phyloP scores from a whole-genome alignment of 208 protist genomes.

The Trypanosoma vivax region DNA sequence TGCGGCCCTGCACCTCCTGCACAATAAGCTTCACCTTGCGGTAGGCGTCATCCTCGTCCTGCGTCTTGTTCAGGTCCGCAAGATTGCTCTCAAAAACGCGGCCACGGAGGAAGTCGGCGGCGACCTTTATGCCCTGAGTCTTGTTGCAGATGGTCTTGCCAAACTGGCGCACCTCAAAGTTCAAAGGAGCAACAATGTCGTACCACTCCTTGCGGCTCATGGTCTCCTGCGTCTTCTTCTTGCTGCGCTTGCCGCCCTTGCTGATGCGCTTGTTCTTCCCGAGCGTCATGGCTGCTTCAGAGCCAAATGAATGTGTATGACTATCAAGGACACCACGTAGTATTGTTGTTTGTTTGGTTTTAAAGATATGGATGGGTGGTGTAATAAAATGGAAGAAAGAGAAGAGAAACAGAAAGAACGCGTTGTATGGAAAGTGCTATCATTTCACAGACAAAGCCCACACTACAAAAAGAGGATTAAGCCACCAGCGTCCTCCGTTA shows the following conservation, averaged over 20 bases:
- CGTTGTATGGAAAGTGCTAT: too few relatives aligned
- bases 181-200: slow-evolving; percentile 95
- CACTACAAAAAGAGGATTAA: too few relatives aligned
- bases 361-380: background rate
- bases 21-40: slow-evolving; percentile 96
- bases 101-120: slow-evolving; percentile 93
- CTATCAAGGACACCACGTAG: background rate
- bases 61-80: slow-evolving; percentile 94
- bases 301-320: slow-evolving; percentile 8
- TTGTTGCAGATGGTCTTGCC: slow-evolving; percentile 98
- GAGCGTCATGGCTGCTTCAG: slow-evolving; percentile 69
- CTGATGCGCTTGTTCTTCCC: slow-evolving; percentile 95
- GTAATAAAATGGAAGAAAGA: slow-evolving; percentile 10
- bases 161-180: slow-evolving; percentile 94
- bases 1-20: slow-evolving; percentile 96
- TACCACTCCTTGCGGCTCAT: slow-evolving; percentile 99
- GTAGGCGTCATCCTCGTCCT: slow-evolving; percentile 75
- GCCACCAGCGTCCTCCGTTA: too few relatives aligned
- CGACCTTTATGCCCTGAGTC: slow-evolving; percentile 93
- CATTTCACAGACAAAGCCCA: too few relatives aligned
- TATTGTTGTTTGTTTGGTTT: background rate
- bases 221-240: slow-evolving; percentile 93
- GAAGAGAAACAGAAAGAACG: slow-evolving; percentile 17
- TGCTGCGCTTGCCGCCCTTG: slow-evolving; percentile 95
- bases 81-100: slow-evolving; percentile 97